A percentile compares a stretch with the other conserved stretches of the same genome.
phyloP scores from a whole-genome alignment of 2,329 filamentous ascomycete genomes.

The Ophiostoma sp. region DNA sequence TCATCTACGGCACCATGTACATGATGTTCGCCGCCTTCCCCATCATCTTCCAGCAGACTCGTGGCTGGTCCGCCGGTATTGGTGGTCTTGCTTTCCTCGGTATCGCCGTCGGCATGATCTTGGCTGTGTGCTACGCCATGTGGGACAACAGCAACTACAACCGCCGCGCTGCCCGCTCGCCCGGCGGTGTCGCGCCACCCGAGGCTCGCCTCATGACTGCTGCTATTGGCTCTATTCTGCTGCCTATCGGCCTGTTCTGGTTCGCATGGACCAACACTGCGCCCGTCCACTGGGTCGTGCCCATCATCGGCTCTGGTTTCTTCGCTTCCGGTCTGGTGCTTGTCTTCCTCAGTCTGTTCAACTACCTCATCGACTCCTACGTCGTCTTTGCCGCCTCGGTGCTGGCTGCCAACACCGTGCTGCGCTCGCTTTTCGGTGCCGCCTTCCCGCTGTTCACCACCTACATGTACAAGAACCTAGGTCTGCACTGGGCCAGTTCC shows the following conservation, averaged over 20 bases:
- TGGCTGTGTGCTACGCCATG: slow-evolving; percentile 51
- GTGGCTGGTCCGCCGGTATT: slow-evolving; percentile 55
- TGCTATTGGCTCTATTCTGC: slow-evolving; percentile 55
- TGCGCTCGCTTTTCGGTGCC: slow-evolving; percentile 67
- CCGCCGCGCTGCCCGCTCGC: slow-evolving; percentile 39
- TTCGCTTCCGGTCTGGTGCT: slow-evolving; percentile 49
- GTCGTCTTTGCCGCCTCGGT: slow-evolving; percentile 73
- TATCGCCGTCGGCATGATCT: slow-evolving; percentile 60
- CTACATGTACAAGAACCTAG: slow-evolving; percentile 53
- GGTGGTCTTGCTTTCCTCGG: slow-evolving; percentile 64
- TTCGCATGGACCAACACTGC: slow-evolving; percentile 62
- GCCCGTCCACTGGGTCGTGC: slow-evolving; percentile 34
- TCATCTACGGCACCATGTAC: slow-evolving; percentile 54
- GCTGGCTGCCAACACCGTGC: slow-evolving; percentile 65
- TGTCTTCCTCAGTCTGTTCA: slow-evolving; percentile 61
- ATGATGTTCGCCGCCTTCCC: slow-evolving; percentile 58
- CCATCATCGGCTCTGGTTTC: slow-evolving; percentile 37
- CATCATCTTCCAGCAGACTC: slow-evolving; percentile 58
- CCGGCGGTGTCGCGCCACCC: slow-evolving; percentile 54
- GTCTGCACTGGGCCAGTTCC: slow-evolving; percentile 70
- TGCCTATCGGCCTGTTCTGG: slow-evolving; percentile 63
- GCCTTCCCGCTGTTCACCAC: slow-evolving; percentile 69
- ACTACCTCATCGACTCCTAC: slow-evolving; percentile 65
- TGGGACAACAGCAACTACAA: slow-evolving; percentile 53
- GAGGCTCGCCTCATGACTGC: slow-evolving; percentile 60